Percentiles rank a stretch among this genome's conserved stretches.
These are phyloP conservation scores for Monosporozyma aquatica DNA, from an alignment of 805 yeast species.

Conservation along the genomic window DNA sequence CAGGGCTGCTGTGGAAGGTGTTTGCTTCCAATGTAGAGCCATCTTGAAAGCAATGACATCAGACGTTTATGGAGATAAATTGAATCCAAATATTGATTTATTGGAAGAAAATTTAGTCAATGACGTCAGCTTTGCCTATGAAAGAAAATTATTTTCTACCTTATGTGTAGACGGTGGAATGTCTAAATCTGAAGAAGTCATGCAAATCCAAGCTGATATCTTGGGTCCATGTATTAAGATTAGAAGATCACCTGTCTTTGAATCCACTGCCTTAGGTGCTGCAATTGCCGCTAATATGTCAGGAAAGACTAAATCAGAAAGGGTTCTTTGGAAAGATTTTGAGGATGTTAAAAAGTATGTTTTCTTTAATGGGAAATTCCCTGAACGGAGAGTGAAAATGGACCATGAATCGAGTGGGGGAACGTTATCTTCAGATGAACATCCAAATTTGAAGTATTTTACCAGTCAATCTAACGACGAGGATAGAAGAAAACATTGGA, in stretches of 20 bases:
- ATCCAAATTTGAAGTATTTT: conserved; percentile 30
- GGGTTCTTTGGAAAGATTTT: conserved; percentile 63
- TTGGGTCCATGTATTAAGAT: conserved; percentile 81
- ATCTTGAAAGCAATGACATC: conserved; percentile 82
- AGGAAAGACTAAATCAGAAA: conserved; percentile 38
- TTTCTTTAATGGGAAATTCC: conserved; percentile 92
- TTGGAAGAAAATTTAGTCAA: conserved; percentile 4
- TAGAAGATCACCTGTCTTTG: conserved; percentile 70
- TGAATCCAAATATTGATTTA: conserved; percentile 7
- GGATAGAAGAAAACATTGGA: conserved; percentile 57
- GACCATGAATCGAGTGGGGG: no score
- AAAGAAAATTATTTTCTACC: conserved; percentile 42
- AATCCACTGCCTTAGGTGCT: conserved; percentile 93
- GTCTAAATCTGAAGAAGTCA: conserved; percentile 82
- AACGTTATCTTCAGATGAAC: conserved; percentile 11
- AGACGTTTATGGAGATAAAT: conserved; percentile 52
- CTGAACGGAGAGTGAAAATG: no score
- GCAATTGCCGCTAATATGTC: conserved; percentile 90
- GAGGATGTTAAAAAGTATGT: conserved; percentile 82
- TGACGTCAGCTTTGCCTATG: conserved; percentile 23
- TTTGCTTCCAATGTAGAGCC: conserved; percentile 87
- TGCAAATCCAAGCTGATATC: conserved; percentile 90
- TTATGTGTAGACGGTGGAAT: conserved; percentile 91
- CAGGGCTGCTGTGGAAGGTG: conserved; percentile 91
- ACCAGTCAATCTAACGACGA: conserved; percentile 40